Conservation (phyloP, 2,329 filamentous ascomycete species). For the Aspergillus carbonarius region DNA sequence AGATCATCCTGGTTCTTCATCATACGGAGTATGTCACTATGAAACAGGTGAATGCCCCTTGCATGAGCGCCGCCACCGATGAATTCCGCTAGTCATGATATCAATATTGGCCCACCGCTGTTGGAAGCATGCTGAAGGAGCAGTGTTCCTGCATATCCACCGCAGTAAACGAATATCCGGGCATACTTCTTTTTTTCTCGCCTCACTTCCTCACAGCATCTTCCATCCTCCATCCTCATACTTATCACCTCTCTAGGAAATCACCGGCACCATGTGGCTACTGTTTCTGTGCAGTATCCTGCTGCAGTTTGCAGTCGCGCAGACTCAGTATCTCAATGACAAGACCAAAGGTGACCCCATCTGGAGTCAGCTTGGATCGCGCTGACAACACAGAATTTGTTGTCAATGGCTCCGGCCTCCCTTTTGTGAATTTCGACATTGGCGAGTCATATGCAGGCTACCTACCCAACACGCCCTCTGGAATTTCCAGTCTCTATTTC, state of each 20-base stretch:
- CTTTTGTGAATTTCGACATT: conserved; percentile 67
- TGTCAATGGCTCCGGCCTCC: conserved; percentile 64
- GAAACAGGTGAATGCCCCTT: neutral
- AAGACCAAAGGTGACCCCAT: conserved; percentile 1
- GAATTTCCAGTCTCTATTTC: conserved; percentile 49
- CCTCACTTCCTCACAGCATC: neutral
- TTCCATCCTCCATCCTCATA: neutral
- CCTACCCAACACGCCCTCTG: conserved; percentile 50
- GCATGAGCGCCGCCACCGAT: neutral
- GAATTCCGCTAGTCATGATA: too few relatives aligned
- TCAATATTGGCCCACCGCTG: too few relatives aligned
- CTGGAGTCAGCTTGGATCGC: neutral
- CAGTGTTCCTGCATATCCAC: too few relatives aligned
- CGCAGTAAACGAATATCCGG: too few relatives aligned
- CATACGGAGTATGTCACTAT: neutral
- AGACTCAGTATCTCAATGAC: conserved; percentile 1
- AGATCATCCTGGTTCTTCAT: neutral
- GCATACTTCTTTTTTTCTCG: too few relatives aligned
- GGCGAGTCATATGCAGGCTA: conserved; percentile 49
- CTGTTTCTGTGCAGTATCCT: neutral
- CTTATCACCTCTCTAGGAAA: neutral
- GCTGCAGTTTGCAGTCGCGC: neutral
- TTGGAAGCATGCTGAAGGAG: too few relatives aligned
- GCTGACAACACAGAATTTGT: conserved; percentile 52
- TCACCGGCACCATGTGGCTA: conserved; percentile 7